Conservation (phyloP, 1,139 yeast species). For the Zygosaccharomyces pseudobailii region DNA sequence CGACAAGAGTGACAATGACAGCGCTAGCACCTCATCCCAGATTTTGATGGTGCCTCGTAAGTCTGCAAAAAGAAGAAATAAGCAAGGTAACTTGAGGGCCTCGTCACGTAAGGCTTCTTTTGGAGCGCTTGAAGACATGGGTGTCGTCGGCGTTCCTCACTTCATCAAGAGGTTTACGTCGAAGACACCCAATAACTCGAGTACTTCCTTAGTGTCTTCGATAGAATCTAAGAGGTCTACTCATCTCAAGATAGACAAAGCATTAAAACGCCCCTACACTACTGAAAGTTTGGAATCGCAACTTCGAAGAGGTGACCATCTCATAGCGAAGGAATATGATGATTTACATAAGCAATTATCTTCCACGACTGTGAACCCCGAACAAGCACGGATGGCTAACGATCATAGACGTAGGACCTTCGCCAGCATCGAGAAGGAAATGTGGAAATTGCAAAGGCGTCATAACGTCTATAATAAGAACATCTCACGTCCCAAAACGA, state of each 20-base stretch:
- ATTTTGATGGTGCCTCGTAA: not conserved
- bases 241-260: not conserved
- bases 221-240: not conserved
- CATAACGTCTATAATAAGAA: conserved; percentile 23
- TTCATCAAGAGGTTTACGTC: conserved; percentile 10
- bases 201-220: not conserved
- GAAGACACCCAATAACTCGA: conserved; percentile 3
- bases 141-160: conserved; percentile 15
- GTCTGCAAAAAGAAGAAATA: not conserved
- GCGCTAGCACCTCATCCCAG: not conserved
- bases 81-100: not conserved
- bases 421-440: conserved; percentile 16
- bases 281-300: conserved; percentile 16
- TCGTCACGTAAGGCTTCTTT: not conserved
- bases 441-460: conserved; percentile 28
- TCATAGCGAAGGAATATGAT: conserved; percentile 13
- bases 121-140: conserved; percentile 8
- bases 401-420: conserved; percentile 14
- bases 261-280: conserved; percentile 8
- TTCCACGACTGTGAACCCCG: conserved; percentile 1
- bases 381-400: conserved; percentile 4
- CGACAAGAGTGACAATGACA: not conserved
- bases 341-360: conserved; percentile 12
- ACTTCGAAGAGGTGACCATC: conserved; percentile 9
- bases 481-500: conserved; percentile 17